Base-by-base conservation (phyloP, 139 green algal genomes). In the Dunaliella primolecta region DNA sequence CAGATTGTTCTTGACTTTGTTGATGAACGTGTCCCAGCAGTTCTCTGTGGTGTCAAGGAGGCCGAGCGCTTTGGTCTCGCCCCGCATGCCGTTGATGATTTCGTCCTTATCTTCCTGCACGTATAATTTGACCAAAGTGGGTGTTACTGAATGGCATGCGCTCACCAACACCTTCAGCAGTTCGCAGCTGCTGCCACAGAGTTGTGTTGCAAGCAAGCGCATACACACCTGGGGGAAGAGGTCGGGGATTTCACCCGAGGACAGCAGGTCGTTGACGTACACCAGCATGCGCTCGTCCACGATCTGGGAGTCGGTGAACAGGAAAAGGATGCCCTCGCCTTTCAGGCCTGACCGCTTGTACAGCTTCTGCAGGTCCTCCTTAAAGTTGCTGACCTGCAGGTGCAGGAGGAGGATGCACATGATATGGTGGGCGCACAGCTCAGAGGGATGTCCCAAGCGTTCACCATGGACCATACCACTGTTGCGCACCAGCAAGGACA, bases 321-420 rank as follows among this genome's bases (percentile, higher is more conserved):
- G 89, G 88, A 96, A 97, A 85, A 95, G 89, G 84, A 98, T 87
- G 84, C 94, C 95, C 86, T 97, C 94, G 46, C 94, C 93, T 90
- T 97, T 97, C 36, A 96, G 75, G 21, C 94, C 95, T 0, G 95
- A 88, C 21, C 92, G 89, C 86, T 93, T 93, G 94, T 96, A 97
- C 95, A 97, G 96, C 89, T 95, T 95, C 90, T 96, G 92, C 38
- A 98, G 87, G 86, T 98, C 95, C 86, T 98, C 95, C 80, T 92
- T 92, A 89, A 98, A 96, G 88, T 94, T 96, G 86, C 92, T 94
- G 80, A 64, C 46, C 46, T 64, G 46, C 46, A 15, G 46, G 46
- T 64, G 7, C 7, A 64, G 46, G 46, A n/a, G n/a, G n/a, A n/a
- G n/a, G n/a, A n/a, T n/a, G n/a, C n/a, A n/a, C n/a, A n/a, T n/a